A percentile compares a stretch with the other conserved stretches of the same genome.
Conservation (phyloP, 2,329 filamentous ascomycete genomes). For the Fusarium sp. region DNA sequence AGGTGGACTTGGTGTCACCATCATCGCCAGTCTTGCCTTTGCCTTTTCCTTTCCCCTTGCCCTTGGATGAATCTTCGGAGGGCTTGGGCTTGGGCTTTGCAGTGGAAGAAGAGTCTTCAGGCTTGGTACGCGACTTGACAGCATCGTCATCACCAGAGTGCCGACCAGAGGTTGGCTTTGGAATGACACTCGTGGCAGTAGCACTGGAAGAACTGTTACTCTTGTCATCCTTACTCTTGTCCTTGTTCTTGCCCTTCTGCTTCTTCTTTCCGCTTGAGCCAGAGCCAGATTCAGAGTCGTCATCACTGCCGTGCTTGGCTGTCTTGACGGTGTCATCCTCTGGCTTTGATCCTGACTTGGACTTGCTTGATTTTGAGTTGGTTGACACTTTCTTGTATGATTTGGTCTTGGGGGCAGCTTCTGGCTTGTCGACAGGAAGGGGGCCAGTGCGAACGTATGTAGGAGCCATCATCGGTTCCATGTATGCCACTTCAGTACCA, state of each 20-base stretch:
- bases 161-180: background rate
- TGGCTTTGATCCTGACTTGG: background rate
- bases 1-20: background rate
- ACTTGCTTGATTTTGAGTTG: background rate
- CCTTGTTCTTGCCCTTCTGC: slow-evolving; percentile 11
- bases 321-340: background rate
- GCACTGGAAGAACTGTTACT: background rate
- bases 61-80: background rate
- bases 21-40: background rate
- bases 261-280: background rate
- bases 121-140: background rate
- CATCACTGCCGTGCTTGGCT: slow-evolving; percentile 1
- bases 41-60: background rate
- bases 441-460: background rate
- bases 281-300: background rate
- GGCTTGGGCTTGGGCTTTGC: background rate
- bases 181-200: background rate
- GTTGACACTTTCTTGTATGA: background rate
- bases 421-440: background rate
- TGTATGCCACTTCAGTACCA: background rate
- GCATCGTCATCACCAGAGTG: background rate
- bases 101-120: background rate
- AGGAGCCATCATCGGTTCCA: slow-evolving; percentile 16
- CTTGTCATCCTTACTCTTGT: background rate
- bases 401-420: background rate